Conservation (phyloP, 345 rosid species). For the Dimocarpus longan region DNA sequence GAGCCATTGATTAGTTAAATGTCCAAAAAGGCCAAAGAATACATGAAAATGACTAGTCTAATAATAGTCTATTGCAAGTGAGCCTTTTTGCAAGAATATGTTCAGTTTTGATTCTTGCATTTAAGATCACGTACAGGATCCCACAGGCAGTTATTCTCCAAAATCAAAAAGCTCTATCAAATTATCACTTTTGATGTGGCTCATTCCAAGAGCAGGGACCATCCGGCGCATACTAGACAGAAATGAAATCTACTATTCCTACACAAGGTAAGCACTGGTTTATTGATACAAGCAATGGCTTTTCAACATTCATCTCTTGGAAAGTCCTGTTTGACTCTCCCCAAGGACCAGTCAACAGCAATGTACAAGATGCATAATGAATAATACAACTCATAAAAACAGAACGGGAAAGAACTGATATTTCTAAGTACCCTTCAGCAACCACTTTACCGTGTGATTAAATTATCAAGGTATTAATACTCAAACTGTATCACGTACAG, state of each 20-base stretch:
- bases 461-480: conserved; percentile 9
- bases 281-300: not conserved
- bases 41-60: not conserved
- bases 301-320: not conserved
- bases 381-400: too few species aligned
- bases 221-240: not conserved
- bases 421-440: not conserved
- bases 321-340: not conserved
- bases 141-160: not conserved
- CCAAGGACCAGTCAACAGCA: too few species aligned
- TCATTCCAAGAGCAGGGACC: not conserved
- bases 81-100: not conserved
- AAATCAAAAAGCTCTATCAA: not conserved
- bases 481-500: not conserved
- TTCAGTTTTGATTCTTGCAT: not conserved
- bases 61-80: not conserved
- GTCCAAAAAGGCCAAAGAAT: too few species aligned
- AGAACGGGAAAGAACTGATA: not conserved
- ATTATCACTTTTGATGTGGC: not conserved
- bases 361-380: too few species aligned
- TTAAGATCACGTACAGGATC: not conserved
- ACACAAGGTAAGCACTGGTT: not conserved
- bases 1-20: not conserved
- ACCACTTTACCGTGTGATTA: not conserved
- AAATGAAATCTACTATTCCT: not conserved